Evolutionary conservation across 176 grass and related monocot genomes (phyloP), one percentile per base, ranked within the genome.

Genomic region (Dactylis glomerata): DNA sequence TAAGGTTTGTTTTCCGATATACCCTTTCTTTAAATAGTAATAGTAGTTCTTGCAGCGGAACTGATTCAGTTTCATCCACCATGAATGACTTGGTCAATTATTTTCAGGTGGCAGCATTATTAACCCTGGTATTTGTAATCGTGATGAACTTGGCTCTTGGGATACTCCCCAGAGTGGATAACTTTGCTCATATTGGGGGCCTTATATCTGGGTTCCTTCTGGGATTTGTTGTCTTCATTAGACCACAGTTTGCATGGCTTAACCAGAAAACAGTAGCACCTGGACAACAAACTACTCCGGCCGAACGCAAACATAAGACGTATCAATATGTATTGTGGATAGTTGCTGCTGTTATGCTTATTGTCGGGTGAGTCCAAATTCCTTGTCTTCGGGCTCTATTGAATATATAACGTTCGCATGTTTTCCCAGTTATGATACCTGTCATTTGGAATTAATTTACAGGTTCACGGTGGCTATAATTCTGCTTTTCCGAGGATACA

Each of bases 101-200:
- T 47, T 75, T 82, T 75, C 86, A 97, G 95, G 83, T 82, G 83
- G 81, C 96, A 9, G 91, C 96, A 1, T 58, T 95, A 54, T 9
- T 86, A 54, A 89, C 87, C 3, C 87, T 98, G 37, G 27, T 93
- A 27, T 36, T 92, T 10, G 85, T 98, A 8, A 89, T 95, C 27
- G 91, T 77, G 64, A 32, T 93, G 17, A 95, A 95, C 83, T 81
- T 98, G 73, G 96, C 83, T 68, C 84, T 98, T 34, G 96, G 96
- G 8, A 22, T 98, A 26, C 91, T 98, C 19, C 96, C 96, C 0
- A 76, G 86, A 17, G 93, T 98, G 14, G 96, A 98, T 77, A 98
- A 98, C 72, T 98, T 98, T 74, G 96, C 96, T 37, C 96, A 98
- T 88, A 86, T 98, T 40, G 96, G 96, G 69, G 96, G 93, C 30